Conservation (phyloP, 768 basidiomycete species). For the Termitomyces sp. region DNA sequence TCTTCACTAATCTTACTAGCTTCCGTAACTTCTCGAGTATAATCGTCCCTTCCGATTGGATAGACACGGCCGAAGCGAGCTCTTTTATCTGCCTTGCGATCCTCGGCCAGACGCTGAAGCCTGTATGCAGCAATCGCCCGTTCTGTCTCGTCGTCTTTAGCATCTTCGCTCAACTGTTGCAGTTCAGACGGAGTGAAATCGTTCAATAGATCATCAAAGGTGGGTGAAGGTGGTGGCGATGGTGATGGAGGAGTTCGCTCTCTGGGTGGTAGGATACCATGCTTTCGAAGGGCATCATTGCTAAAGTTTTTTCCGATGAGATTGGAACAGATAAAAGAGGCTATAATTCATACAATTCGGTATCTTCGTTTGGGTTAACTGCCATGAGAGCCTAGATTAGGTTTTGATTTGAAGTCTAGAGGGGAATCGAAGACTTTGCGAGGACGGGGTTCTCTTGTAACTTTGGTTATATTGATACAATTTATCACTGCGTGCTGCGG, state of each 20-base stretch:
- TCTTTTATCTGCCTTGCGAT: conserved; percentile 49
- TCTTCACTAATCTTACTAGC: conserved; percentile 71
- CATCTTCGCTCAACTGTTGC: conserved; percentile 66
- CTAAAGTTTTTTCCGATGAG: conserved; percentile 34
- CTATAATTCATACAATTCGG: conserved; percentile 77
- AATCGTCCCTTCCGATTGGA: conserved; percentile 90
- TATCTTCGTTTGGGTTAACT: conserved; percentile 85
- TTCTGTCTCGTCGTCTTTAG: conserved; percentile 70
- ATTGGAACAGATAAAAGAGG: not conserved
- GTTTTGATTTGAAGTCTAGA: not conserved
- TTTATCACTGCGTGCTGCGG: not conserved
- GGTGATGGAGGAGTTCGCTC: conserved; percentile 66
- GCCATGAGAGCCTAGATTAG: conserved; percentile 38
- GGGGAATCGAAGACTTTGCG: not conserved
- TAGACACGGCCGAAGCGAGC: conserved; percentile 81
- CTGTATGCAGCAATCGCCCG: conserved; percentile 65
- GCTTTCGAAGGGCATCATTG: conserved; percentile 89
- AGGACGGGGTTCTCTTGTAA: not conserved
- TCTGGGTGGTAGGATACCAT: conserved; percentile 83
- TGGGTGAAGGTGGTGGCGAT: conserved; percentile 77
- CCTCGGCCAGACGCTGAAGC: conserved; percentile 58
- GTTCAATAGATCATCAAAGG: conserved; percentile 61
- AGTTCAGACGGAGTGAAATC: conserved; percentile 62
- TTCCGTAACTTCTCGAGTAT: conserved; percentile 92
- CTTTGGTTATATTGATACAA: not conserved